Evolutionary conservation across 768 basidiomycete genomes (phyloP).

Genomic region (Lactarius deliciosus): DNA sequence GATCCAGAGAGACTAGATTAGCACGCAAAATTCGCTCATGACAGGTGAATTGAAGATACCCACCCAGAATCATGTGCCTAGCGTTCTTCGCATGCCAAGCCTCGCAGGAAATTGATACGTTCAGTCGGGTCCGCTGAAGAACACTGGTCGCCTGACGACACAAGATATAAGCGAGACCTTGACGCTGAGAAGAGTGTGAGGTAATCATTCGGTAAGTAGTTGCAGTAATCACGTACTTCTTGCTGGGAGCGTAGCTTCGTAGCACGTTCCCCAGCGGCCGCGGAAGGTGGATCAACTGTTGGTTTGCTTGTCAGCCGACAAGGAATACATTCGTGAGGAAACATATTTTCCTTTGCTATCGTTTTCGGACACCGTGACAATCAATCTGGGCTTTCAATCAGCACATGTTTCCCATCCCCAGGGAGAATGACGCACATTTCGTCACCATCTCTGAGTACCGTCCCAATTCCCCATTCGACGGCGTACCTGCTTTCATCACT

Average conservation of each 20-base stretch:
- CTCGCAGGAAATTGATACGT: constrained; percentile 87
- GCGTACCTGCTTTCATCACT: constrained; percentile 94
- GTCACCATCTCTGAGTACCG: constrained; percentile 92
- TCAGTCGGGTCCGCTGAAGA: constrained; percentile 85
- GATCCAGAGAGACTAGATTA: not conserved
- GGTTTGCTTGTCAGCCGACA: constrained; percentile 8
- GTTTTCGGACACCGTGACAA: constrained; percentile 91
- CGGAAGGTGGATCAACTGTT: constrained; percentile 65
- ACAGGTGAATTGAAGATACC: constrained; percentile 40
- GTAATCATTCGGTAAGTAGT: constrained; percentile 14
- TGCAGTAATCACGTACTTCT: constrained; percentile 55
- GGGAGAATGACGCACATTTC: constrained; percentile 55
- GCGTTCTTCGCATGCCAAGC: constrained; percentile 98
- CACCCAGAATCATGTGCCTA: constrained; percentile 82
- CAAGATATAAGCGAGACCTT: constrained; percentile 85
- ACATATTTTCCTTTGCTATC: constrained; percentile 73
- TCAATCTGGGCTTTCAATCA: constrained; percentile 46
- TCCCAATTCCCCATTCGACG: constrained; percentile 97
- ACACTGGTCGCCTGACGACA: constrained; percentile 86
- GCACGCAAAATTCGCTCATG: not conserved
- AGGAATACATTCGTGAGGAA: not conserved
- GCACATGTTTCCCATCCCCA: not conserved
- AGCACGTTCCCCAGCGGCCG: constrained; percentile 71
- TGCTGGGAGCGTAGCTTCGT: constrained; percentile 86
- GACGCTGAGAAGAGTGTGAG: constrained; percentile 53